A percentile compares a stretch with the other conserved stretches of the same genome.
Evolutionary conservation across 805 yeast genomes (phyloP).

Genomic region (Isabelozyma gotoi): DNA sequence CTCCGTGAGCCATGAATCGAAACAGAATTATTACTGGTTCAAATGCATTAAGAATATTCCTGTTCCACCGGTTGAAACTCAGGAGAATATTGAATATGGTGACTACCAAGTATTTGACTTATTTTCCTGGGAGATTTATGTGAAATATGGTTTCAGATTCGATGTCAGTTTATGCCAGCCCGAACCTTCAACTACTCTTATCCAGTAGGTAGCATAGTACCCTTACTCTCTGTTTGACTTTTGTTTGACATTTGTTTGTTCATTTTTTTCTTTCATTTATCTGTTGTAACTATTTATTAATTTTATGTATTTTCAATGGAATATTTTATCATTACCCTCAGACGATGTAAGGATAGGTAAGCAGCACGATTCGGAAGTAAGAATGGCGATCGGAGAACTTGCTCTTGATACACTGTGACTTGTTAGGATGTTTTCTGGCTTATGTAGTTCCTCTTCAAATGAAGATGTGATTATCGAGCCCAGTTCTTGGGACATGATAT

Average conservation of each 20-base stretch:
- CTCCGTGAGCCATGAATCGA: slow-evolving; percentile 1
- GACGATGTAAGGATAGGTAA: neutral
- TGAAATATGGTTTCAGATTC: slow-evolving; percentile 36
- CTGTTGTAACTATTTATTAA: neutral
- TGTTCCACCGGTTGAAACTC: slow-evolving; percentile 6
- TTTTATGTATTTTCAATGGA: neutral
- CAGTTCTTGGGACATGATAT: neutral
- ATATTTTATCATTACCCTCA: neutral
- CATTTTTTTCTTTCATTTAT: neutral
- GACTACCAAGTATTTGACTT: slow-evolving; percentile 44
- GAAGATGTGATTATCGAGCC: neutral
- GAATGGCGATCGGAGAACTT: neutral
- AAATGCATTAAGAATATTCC: slow-evolving; percentile 11
- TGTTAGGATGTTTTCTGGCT: no score
- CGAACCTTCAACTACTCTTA: slow-evolving; percentile 22
- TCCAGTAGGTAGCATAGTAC: no score
- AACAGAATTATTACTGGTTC: slow-evolving; percentile 16
- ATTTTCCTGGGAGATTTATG: slow-evolving; percentile 39
- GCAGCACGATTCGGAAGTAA: neutral
- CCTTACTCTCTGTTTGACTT: no score
- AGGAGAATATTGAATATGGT: slow-evolving; percentile 24
- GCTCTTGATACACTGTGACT: no score
- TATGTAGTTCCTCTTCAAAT: neutral
- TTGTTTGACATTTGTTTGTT: neutral
- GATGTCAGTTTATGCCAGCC: slow-evolving; percentile 31